These are phyloP conservation scores for Malus domestica DNA, from an alignment of 306 rosid species.

Conservation along the genomic window DNA sequence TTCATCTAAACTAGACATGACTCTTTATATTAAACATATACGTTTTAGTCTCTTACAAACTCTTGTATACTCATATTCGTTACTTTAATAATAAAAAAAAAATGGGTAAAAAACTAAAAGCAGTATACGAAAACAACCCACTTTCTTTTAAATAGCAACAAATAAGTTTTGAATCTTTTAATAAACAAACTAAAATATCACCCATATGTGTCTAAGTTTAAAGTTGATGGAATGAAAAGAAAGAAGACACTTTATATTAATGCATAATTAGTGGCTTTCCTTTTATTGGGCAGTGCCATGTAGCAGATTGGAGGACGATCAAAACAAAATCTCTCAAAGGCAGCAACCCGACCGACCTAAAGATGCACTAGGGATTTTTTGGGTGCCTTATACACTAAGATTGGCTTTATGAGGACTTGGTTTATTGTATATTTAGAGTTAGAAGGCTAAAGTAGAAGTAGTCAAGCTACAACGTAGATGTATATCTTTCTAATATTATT, in stretches of 20 bases:
- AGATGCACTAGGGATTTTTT: conserved; percentile 2
- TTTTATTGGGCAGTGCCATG: not conserved
- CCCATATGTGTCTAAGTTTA: too few species aligned
- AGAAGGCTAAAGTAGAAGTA: not conserved
- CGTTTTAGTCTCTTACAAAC: too few species aligned
- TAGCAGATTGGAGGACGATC: not conserved
- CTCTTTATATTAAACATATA: too few species aligned
- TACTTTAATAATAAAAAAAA: too few species aligned
- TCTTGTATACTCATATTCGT: too few species aligned
- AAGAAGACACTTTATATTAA: not conserved
- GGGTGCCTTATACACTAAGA: not conserved
- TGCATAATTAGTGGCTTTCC: not conserved
- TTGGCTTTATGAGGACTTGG: not conserved
- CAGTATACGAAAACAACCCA: too few species aligned
- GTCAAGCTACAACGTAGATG: not conserved
- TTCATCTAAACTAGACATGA: too few species aligned
- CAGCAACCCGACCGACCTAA: conserved; percentile 3
- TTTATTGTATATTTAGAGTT: not conserved
- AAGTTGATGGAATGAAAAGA: not conserved
- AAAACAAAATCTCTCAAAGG: not conserved
- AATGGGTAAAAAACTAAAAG: too few species aligned
- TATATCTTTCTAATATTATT: too few species aligned
- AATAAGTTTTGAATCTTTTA: too few species aligned
- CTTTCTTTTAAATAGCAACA: too few species aligned
- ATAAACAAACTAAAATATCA: too few species aligned